These are phyloP conservation scores for Raphanus raphanistrum DNA, from an alignment of 345 rosid species.

Conservation along the genomic window DNA sequence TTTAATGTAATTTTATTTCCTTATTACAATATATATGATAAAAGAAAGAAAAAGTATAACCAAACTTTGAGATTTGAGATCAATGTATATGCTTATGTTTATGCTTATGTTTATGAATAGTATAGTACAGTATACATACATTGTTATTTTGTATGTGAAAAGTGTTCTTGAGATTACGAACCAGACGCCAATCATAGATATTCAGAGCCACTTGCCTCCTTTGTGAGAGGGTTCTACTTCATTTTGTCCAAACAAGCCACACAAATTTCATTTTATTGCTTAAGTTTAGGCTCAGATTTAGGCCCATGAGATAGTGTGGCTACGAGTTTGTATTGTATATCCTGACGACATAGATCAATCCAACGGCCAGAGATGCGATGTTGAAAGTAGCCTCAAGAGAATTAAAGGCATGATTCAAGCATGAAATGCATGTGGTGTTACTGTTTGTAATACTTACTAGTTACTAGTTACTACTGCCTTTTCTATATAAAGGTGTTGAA, in stretches of 20 bases:
- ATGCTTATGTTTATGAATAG: not conserved
- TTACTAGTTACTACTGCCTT: not conserved
- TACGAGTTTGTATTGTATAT: not conserved
- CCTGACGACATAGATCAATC: not conserved
- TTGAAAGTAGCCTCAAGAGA: not conserved
- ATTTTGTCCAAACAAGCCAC: not conserved
- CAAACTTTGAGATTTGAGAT: not conserved
- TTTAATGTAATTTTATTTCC: constrained; percentile 24
- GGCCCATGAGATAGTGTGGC: not conserved
- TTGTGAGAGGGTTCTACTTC: not conserved
- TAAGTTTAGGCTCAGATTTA: not conserved
- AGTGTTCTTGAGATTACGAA: not conserved
- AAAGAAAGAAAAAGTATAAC: not conserved
- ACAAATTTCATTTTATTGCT: not conserved
- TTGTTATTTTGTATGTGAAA: not conserved
- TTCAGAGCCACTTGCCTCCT: not conserved
- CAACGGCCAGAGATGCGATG: not conserved
- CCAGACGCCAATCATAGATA: not conserved
- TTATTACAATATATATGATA: not conserved
- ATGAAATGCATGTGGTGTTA: not conserved
- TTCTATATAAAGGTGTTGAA: not conserved
- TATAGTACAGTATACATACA: not conserved
- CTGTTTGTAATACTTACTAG: not conserved
- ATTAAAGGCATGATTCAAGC: not conserved
- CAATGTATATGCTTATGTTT: not conserved